A percentile compares a stretch with the other conserved stretches of the same genome.
Conservation (phyloP, 2,329 filamentous ascomycete species). For the Scytalidium lignicola region DNA sequence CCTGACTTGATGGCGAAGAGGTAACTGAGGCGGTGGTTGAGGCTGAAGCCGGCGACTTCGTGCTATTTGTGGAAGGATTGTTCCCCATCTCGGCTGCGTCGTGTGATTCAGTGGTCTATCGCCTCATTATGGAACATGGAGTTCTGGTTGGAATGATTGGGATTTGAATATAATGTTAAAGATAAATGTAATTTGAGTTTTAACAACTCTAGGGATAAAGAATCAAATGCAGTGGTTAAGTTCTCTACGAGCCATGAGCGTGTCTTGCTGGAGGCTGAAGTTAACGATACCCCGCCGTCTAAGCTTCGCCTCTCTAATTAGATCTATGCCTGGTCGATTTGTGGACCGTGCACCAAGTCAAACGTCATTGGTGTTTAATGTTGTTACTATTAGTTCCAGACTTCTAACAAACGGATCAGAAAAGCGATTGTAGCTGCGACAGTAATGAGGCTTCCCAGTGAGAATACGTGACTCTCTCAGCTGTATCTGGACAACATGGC, state of each 20-base stretch:
- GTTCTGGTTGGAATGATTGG: background rate
- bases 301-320: background rate
- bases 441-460: too few species aligned
- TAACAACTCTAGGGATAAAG: background rate
- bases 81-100: constrained; percentile 37
- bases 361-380: background rate
- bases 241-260: too few species aligned
- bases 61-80: constrained; percentile 33
- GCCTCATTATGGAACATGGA: background rate
- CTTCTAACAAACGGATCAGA: too few species aligned
- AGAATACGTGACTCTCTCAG: background rate
- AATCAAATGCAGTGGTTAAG: background rate
- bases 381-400: too few species aligned
- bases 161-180: background rate
- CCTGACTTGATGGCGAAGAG: constrained; percentile 23
- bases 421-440: too few species aligned
- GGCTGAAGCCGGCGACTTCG: constrained; percentile 31
- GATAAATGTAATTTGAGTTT: background rate
- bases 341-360: background rate
- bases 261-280: background rate
- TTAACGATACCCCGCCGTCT: background rate
- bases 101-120: background rate
- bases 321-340: too few species aligned
- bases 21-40: constrained; percentile 23
- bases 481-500: constrained; percentile 9